Base-by-base conservation (phyloP, 1,284 basidiomycete species). In the Melampsora larici-populina region DNA sequence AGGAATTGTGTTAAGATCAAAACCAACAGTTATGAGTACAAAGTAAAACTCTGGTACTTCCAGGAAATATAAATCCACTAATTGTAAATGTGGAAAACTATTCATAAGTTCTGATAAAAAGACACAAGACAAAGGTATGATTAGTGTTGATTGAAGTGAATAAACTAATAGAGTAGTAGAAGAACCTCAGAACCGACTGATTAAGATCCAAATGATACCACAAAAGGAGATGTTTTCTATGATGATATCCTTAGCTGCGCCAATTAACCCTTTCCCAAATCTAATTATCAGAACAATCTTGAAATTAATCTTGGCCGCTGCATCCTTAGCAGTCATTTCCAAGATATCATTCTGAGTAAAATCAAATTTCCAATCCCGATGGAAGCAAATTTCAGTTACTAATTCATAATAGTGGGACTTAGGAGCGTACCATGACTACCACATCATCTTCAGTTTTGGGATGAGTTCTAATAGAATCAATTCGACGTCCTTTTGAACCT, bases 41-140 rank as follows among this genome's bases (percentile, higher is more conserved):
- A 94, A 99, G 85, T 97, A 96, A 81, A 99, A 91, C n/a, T 88
- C 87, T 0, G 97, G 97, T 81, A 91, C 92, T 84, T 94, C 90
- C 85, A 97, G 87, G 86, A 99, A 98, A 80, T 89, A 92, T 79
- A 97, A 83, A 82, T 97, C 94, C 69, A 85, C 83, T 18, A 83
- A 79, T 79, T 85, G 84, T 21, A 96, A 87, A 82, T 99, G 97
- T 9, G 97, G 97, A 85, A 96, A 98, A 83, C 91, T 91, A 80
- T 89, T 88, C 89, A 95, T 93, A 78, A 97, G 86, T 36, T 76
- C 74, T 76, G 33, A 33, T 18, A 24, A 21, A 18, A 18, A 58
- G 43, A 24, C 3, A 18, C 8, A 40, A 73, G 49, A n/a, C 40
- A 72, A n/a, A 51, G 13, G 26, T 36, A 33, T 66, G 51, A 80